Evolutionary conservation across 2,329 filamentous ascomycete genomes (phyloP), one percentile per base, ranked within the genome.

Genomic region (Mycosphaerella arachidis): DNA sequence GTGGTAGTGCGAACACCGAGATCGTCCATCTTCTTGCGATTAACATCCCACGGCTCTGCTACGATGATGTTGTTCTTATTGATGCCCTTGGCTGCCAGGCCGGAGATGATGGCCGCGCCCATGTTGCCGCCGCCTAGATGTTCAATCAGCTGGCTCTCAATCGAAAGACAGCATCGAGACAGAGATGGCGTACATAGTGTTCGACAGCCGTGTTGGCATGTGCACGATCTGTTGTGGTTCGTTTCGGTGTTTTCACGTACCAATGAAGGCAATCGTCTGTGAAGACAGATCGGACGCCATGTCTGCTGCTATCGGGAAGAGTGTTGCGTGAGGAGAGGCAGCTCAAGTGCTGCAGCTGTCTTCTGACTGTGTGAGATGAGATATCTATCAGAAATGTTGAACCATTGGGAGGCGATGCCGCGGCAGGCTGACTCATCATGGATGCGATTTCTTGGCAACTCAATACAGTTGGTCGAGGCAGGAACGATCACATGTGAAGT

Each of bases 21-120:
- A n/a, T 65, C 63, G 45, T 65, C 61, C 62, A 70, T 66, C 54
- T 70, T 70, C 53, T 67, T 59, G 31, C 68, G 56, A 59, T 69
- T 69, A 58, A 69, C 66, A 37, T 68, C 64, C 68, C 67, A 69
- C 46, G 68, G 68, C 57, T 70, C 68, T 6, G 68, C 67, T 55
- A 69, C 67, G 43, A 64, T 68, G 60, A 70, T 65, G 53, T 66
- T 63, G n/a, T 55, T 52, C 45, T 66, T 68, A 31, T 57, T 50
- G 46, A 68, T 63, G 48, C 58, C 56, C 48, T 65, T 67, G 24
- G 63, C 60, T 35, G 68, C 56, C 2, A 70, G 63, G 43, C 68
- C 68, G 31, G 63, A 65, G 43, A 70, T 69, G 56, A 70, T 70
- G 59, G 68, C 68, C 20, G 64, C 63, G 51, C 63, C 68, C 68